A percentile compares a stretch with the other conserved stretches of the same genome.
These are phyloP conservation scores for Stylonectria norvegica DNA, from an alignment of 2,329 filamentous ascomycete species.

Conservation along the genomic window DNA sequence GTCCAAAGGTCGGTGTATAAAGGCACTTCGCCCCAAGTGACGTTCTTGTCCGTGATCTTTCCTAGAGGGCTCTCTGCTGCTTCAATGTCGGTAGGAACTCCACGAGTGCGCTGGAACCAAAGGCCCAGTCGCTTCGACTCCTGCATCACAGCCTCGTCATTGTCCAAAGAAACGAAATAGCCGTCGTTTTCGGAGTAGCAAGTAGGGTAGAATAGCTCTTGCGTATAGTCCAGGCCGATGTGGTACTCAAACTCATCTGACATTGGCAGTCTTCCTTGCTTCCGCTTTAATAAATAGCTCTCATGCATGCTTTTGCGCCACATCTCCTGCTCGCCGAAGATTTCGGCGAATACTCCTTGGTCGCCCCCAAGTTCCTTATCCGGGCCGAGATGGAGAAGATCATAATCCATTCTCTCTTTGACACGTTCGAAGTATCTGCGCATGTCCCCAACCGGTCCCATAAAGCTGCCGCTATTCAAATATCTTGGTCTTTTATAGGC, in stretches of 20 bases:
- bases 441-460: conserved; percentile 27
- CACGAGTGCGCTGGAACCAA: not conserved
- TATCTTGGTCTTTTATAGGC: too few species aligned
- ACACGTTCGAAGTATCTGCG: conserved; percentile 23
- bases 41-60: too few species aligned
- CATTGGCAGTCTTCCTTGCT: not conserved
- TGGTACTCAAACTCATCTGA: conserved; percentile 24
- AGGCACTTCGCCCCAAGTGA: not conserved
- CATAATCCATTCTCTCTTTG: conserved; percentile 23
- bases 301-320: conserved; percentile 20
- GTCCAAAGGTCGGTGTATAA: not conserved
- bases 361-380: conserved; percentile 24
- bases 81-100: not conserved
- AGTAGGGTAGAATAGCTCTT: conserved; percentile 30
- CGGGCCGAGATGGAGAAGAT: conserved; percentile 7
- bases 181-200: conserved; percentile 28
- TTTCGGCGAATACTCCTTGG: conserved; percentile 30
- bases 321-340: conserved; percentile 29
- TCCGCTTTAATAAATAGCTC: not conserved
- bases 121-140: not conserved
- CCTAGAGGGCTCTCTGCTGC: not conserved
- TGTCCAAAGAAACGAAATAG: conserved; percentile 20
- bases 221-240: conserved; percentile 28
- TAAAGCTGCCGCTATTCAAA: not conserved
- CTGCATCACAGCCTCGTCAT: not conserved